Evolutionary conservation across 192 early-diverging fungal species (phyloP), one percentile per base, ranked within the genome.

Genomic region (Oehlia diaphana): DNA sequence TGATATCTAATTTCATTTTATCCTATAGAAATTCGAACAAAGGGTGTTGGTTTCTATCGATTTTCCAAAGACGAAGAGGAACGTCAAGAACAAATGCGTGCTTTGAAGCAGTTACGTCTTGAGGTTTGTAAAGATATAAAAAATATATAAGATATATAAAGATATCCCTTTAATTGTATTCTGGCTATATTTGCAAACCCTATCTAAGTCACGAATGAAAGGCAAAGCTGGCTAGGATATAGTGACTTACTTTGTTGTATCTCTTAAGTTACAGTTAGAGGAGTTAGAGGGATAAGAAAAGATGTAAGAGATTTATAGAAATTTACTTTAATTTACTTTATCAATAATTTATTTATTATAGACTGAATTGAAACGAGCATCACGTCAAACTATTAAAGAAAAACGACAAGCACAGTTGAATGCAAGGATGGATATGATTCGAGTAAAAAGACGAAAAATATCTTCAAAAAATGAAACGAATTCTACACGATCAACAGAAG

Each of bases 31-130:
- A 84, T 89, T 42, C 82, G 93, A 72, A 91, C 90, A 35, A 86
- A 89, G 49, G 93, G 92, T 71, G 90, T 89, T 3, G 92, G 90
- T 2, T 93, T 90, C 78, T 94, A 93, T 80, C 84, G 84, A 0
- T 93, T 94, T 53, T 90, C 92, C 5, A 84, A 90, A 79, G 85
- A 92, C 37, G 92, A 92, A 65, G 83, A 87, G 7, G 88, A 88
- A 35, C 86, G 93, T 62, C 69, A 83, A 63, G 79, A 78, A 26
- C 93, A 94, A 75, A 88, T 92, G 86, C 83, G 77, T 3, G 91
- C 88, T 37, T 73, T 94, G 64, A 84, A 91, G 19, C 66, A 84
- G 42, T 70, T 93, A 44, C 83, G 92, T 19, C 70, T 83, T 37
- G 86, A 90, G 75, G 85, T 86, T 76, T 33, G 23, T 44, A 9